Conservation (phyloP, 2,329 filamentous ascomycete genomes). For the Neofusicoccum cordaticola region DNA sequence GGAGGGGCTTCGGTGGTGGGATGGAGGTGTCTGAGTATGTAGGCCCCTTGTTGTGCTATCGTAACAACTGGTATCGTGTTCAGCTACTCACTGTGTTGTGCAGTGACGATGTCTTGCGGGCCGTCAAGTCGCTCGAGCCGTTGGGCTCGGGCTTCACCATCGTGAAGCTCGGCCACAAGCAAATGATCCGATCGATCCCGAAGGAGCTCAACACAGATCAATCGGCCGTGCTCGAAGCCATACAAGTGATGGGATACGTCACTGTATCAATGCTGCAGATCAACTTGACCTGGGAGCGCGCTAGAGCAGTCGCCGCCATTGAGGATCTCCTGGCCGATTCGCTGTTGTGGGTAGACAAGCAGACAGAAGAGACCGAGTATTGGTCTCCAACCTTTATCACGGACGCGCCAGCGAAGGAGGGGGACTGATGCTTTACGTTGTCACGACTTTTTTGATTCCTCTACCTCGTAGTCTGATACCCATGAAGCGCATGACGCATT, state of each 20-base stretch:
- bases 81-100: background rate
- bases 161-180: slow-evolving; percentile 75
- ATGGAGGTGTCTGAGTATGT: slow-evolving; percentile 74
- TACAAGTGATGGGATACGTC: slow-evolving; percentile 85
- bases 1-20: slow-evolving; percentile 70
- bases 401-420: slow-evolving; percentile 12
- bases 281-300: slow-evolving; percentile 82
- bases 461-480: slow-evolving; percentile 12
- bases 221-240: slow-evolving; percentile 84
- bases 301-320: slow-evolving; percentile 82
- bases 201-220: slow-evolving; percentile 96
- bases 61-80: background rate
- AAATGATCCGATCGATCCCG: slow-evolving; percentile 88
- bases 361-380: slow-evolving; percentile 84
- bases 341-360: slow-evolving; percentile 90
- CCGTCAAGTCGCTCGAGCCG: slow-evolving; percentile 81
- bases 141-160: slow-evolving; percentile 86
- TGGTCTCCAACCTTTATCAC: slow-evolving; percentile 80
- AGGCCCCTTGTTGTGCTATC: background rate
- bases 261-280: slow-evolving; percentile 83
- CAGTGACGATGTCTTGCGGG: slow-evolving; percentile 84
- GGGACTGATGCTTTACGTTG: background rate
- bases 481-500: slow-evolving; percentile 16
- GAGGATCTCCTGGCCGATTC: slow-evolving; percentile 87
- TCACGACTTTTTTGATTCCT: slow-evolving; percentile 14